Evolutionary conservation across 176 grass and related monocot species (phyloP).

Genomic region (Triticum aestivum): IWGSC_CS_RefSeq_v2.1 NC_057814.1:35763401-35763900

Average conservation of each 20-base stretch:
- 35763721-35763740: neutral
- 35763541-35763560: too few species aligned
- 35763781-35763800: conserved; percentile 31
- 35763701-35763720: neutral
- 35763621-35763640: too few species aligned
- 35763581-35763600: too few species aligned
- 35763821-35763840: conserved; percentile 2
- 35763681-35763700: neutral
- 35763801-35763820: neutral
- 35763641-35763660: neutral
- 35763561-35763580: too few species aligned
- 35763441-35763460: too few species aligned
- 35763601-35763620: too few species aligned
- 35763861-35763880: neutral
- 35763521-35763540: too few species aligned
- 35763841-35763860: neutral
- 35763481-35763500: too few species aligned
- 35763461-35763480: too few species aligned
- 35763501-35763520: too few species aligned
- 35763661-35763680: neutral
- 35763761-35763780: neutral
- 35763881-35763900: neutral
- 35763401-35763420: too few species aligned
- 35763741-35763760: conserved; percentile 7
- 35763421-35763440: too few species aligned